Percentiles rank a stretch among this genome's conserved stretches.
phyloP scores from a whole-genome alignment of 768 basidiomycete species.

The Cystofilobasidium ferigula region DNA sequence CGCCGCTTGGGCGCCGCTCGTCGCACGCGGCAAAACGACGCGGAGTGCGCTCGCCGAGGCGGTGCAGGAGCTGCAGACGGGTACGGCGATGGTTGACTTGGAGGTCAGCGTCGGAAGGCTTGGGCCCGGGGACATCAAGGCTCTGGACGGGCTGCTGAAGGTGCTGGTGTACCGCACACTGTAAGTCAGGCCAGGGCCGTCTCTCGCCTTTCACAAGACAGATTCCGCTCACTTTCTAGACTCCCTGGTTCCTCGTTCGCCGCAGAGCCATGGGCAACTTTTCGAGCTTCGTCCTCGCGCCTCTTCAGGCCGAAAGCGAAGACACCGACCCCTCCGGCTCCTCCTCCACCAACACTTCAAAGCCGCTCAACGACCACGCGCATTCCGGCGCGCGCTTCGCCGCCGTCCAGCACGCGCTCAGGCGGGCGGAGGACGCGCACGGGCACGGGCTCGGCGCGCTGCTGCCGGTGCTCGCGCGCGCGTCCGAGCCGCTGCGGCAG shows the following conservation, averaged over 20 bases:
- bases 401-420: conserved; percentile 12
- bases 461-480: conserved; percentile 33
- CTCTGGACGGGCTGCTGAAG: conserved; percentile 12
- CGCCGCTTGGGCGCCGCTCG: conserved; percentile 30
- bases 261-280: conserved; percentile 18
- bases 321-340: neutral
- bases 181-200: conserved; percentile 29
- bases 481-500: conserved; percentile 31
- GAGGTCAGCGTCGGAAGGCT: conserved; percentile 36
- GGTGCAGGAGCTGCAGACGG: conserved; percentile 30
- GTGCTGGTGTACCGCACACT: neutral
- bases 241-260: neutral
- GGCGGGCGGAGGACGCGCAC: conserved; percentile 27
- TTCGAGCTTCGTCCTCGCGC: neutral
- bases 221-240: neutral
- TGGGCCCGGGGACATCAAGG: conserved; percentile 34
- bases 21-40: conserved; percentile 27
- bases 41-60: conserved; percentile 30
- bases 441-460: conserved; percentile 33
- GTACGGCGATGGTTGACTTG: conserved; percentile 32
- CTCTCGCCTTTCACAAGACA: too few relatives aligned
- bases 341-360: neutral
- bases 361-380: neutral
- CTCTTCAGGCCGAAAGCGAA: neutral
- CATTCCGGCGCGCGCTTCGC: conserved; percentile 19